These are phyloP conservation scores for Endocalyx cinctus DNA, from an alignment of 2,329 filamentous ascomycete genomes.

Conservation along the genomic window DNA sequence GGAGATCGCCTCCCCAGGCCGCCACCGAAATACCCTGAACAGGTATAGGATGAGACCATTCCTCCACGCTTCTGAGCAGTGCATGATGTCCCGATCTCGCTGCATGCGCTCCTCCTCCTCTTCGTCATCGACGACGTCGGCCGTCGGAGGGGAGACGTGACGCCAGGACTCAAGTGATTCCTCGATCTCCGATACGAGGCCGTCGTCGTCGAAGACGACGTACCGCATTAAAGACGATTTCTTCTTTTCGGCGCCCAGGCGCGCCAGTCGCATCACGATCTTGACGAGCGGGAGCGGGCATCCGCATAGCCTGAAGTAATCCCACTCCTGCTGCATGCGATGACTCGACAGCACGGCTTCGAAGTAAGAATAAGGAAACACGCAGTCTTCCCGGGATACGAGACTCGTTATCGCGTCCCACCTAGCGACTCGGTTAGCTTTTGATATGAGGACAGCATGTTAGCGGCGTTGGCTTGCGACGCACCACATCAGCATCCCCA, in stretches of 20 bases:
- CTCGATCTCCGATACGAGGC: not conserved
- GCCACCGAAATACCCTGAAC: constrained; percentile 1
- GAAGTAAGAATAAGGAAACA: constrained; percentile 3
- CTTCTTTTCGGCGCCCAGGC: not conserved
- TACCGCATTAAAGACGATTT: not conserved
- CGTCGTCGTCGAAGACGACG: not conserved
- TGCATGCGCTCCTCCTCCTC: constrained; percentile 2
- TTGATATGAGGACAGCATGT: not conserved
- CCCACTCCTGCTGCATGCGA: not conserved
- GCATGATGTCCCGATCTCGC: constrained; percentile 2
- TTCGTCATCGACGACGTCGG: not conserved
- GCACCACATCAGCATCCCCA: not conserved
- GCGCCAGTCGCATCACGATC: constrained; percentile 2
- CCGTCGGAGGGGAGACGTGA: not conserved
- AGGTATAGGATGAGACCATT: constrained; percentile 2
- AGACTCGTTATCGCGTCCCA: constrained; percentile 5
- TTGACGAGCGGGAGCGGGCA: constrained; percentile 1
- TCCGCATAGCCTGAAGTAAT: constrained; percentile 5
- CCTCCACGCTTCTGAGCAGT: constrained; percentile 5
- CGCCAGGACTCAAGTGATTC: constrained; percentile 1
- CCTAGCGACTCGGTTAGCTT: not conserved
- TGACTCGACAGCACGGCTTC: constrained; percentile 1
- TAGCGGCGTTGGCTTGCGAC: not conserved
- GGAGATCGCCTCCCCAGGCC: not conserved
- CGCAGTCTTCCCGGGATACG: constrained; percentile 3